Evolutionary conservation across 768 basidiomycete genomes (phyloP).

Genomic region (Lanmaoa rubissima): DNA sequence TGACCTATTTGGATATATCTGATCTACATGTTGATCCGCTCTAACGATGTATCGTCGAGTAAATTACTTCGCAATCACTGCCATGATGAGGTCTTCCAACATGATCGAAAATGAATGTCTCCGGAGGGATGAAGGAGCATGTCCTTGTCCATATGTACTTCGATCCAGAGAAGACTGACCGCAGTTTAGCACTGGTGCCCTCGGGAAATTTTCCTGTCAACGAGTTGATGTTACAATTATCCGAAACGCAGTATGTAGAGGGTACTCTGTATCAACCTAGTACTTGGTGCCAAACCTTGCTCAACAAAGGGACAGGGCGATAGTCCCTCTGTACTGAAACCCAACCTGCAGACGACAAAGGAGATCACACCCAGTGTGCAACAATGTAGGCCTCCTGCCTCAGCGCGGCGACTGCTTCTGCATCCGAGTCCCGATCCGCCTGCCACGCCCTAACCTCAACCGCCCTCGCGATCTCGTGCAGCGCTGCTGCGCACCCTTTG

Average conservation of each 20-base stretch:
- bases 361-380: conserved; percentile 23
- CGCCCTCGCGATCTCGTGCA: conserved; percentile 62
- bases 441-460: conserved; percentile 67
- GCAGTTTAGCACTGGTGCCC: no score
- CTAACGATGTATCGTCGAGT: conserved; percentile 14
- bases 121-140: not conserved
- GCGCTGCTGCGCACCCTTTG: conserved; percentile 58
- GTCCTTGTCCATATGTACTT: not conserved
- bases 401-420: conserved; percentile 67
- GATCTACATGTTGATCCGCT: conserved; percentile 5
- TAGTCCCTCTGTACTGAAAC: not conserved
- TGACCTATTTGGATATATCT: not conserved
- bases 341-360: conserved; percentile 12
- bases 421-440: conserved; percentile 67
- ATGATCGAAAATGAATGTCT: not conserved
- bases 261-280: not conserved
- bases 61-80: not conserved
- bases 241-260: not conserved
- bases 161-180: not conserved
- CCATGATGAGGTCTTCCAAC: not conserved
- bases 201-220: no score
- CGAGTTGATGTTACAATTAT: not conserved
- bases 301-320: not conserved
- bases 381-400: conserved; percentile 68
- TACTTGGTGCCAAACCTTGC: not conserved